phyloP scores from a whole-genome alignment of 371 early-diverging fungal species.

The Syncephalastrum contaminatum region DNA sequence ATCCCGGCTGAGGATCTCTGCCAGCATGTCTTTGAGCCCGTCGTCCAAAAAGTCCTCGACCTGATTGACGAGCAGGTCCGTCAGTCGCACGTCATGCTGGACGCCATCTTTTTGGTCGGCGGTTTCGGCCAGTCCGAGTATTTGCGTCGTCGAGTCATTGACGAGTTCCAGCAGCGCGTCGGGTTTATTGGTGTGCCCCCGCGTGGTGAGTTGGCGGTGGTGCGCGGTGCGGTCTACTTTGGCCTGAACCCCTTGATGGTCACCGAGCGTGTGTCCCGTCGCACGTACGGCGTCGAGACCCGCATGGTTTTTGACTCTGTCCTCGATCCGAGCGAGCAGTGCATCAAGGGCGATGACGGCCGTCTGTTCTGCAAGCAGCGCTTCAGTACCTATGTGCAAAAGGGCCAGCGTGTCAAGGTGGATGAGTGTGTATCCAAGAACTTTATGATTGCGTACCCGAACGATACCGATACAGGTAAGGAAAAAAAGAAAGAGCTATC shows the following conservation, averaged over 20 bases:
- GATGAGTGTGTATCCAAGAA: slow-evolving; percentile 64
- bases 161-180: slow-evolving; percentile 44
- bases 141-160: slow-evolving; percentile 46
- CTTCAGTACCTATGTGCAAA: slow-evolving; percentile 60
- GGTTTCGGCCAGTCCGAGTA: slow-evolving; percentile 64
- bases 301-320: slow-evolving; percentile 62
- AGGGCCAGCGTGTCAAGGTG: slow-evolving; percentile 57
- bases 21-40: slow-evolving; percentile 60
- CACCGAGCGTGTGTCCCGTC: slow-evolving; percentile 60
- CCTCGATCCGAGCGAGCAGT: slow-evolving; percentile 58
- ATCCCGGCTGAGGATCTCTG: slow-evolving; percentile 52
- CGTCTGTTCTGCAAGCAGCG: slow-evolving; percentile 55
- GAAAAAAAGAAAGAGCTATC: background rate
- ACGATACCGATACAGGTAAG: slow-evolving; percentile 54
- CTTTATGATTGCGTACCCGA: slow-evolving; percentile 58
- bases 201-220: slow-evolving; percentile 54
- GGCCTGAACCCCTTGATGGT: slow-evolving; percentile 57
- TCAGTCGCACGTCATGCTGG: slow-evolving; percentile 35
- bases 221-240: slow-evolving; percentile 56
- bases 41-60: slow-evolving; percentile 44
- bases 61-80: slow-evolving; percentile 60
- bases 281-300: slow-evolving; percentile 63
- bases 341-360: slow-evolving; percentile 49
- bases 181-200: slow-evolving; percentile 55
- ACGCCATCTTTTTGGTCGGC: slow-evolving; percentile 61